phyloP scores from a whole-genome alignment of 164 flowering plant genomes.

The Brasenia schreberi region DNA sequence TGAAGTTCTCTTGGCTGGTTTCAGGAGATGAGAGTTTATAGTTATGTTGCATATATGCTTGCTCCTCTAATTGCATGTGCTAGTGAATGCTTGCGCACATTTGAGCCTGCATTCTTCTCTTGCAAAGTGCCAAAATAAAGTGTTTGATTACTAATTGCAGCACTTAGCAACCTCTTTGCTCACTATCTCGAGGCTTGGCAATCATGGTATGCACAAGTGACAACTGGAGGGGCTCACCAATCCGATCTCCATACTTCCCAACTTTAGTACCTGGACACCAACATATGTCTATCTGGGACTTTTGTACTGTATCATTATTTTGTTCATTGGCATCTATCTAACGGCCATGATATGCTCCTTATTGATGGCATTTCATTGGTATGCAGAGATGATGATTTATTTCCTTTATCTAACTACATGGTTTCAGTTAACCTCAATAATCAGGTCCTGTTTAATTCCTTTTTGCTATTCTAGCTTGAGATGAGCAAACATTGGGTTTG shows the following conservation, averaged over 20 bases:
- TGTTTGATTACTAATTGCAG: slow-evolving; percentile 32
- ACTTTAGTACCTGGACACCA: background rate
- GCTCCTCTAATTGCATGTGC: background rate
- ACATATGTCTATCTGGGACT: background rate
- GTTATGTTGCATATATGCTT: too few species aligned
- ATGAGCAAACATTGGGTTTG: background rate
- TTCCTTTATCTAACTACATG: background rate
- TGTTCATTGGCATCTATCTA: too few species aligned
- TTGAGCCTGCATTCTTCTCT: background rate
- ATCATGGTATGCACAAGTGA: slow-evolving; percentile 71
- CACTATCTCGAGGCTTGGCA: slow-evolving; percentile 89
- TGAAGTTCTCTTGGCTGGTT: too few species aligned
- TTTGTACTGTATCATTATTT: background rate
- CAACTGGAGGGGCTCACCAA: slow-evolving; percentile 32
- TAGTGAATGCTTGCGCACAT: background rate
- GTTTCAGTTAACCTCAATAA: background rate
- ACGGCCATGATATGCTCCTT: background rate
- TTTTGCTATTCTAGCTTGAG: background rate
- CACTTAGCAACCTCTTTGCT: slow-evolving; percentile 62
- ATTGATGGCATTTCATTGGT: background rate
- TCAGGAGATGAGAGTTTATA: too few species aligned
- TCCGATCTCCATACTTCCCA: background rate
- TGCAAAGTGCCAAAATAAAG: background rate
- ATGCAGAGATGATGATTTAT: background rate
- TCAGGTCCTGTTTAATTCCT: background rate